phyloP scores from a whole-genome alignment of 129 eudicot species.

The Gnaphalium uliginosum region DNA sequence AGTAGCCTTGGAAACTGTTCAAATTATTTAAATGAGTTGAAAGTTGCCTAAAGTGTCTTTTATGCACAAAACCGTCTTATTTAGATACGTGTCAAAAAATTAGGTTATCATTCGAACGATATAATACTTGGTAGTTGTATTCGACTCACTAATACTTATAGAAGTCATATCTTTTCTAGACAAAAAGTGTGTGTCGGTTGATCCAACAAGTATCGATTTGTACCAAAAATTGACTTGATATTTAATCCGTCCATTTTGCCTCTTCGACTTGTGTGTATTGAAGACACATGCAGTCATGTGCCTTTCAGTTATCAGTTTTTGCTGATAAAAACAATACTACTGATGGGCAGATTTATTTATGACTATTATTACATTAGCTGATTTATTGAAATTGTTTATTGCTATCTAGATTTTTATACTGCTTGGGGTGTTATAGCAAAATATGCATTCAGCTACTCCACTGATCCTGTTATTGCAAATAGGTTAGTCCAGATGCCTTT shows the following conservation, averaged over 20 bases:
- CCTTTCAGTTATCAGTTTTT: background rate
- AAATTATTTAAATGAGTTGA: background rate
- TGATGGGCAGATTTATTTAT: conserved; percentile 7
- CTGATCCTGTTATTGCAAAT: conserved; percentile 58
- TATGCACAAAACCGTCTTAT: background rate
- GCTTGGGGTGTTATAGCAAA: conserved; percentile 85
- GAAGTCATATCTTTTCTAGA: background rate
- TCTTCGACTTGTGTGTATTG: background rate
- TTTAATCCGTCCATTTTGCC: background rate
- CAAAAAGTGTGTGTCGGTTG: background rate
- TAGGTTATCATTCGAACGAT: background rate
- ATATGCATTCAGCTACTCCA: conserved; percentile 55
- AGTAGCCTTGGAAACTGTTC: background rate
- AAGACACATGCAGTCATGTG: background rate
- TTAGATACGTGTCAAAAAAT: background rate
- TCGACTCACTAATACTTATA: background rate
- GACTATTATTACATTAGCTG: background rate
- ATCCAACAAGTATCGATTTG: background rate
- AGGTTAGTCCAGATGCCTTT: conserved; percentile 50
- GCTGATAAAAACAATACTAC: background rate
- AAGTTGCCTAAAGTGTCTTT: background rate
- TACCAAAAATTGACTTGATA: background rate
- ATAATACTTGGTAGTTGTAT: background rate
- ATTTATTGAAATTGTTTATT: background rate
- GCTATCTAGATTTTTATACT: conserved; percentile 80